Evolutionary conservation across 768 basidiomycete genomes (phyloP).

Genomic region (Goffeauzyma gilvescens): DNA sequence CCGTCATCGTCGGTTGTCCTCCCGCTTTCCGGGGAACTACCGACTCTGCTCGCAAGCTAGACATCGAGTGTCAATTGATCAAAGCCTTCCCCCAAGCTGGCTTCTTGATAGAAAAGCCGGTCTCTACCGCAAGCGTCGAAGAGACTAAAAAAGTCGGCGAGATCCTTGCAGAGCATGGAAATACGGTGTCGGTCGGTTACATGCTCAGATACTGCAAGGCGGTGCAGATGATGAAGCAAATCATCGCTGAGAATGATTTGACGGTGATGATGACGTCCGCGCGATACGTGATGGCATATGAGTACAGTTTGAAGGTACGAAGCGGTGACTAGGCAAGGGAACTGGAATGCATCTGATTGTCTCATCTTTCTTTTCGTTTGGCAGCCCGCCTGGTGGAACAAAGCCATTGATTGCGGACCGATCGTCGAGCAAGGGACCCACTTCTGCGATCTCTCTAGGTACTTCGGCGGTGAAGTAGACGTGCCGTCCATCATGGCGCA

Average conservation of each 20-base stretch:
- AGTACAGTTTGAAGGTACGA: too few species aligned
- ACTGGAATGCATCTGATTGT: too few species aligned
- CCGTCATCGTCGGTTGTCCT: conserved; percentile 42
- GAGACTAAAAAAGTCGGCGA: conserved; percentile 1
- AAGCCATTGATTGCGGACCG: not conserved
- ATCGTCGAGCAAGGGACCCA: conserved; percentile 46
- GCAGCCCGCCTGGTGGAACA: conserved; percentile 4
- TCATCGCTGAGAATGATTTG: conserved; percentile 70
- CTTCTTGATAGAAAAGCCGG: conserved; percentile 57
- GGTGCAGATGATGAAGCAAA: conserved; percentile 77
- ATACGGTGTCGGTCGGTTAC: conserved; percentile 33
- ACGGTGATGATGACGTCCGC: conserved; percentile 87
- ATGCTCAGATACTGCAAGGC: conserved; percentile 83
- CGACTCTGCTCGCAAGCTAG: conserved; percentile 47
- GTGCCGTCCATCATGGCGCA: conserved; percentile 44
- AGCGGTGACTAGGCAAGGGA: too few species aligned
- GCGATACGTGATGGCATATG: conserved; percentile 44
- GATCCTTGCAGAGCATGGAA: too few species aligned
- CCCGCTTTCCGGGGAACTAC: conserved; percentile 75
- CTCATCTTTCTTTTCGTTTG: too few species aligned
- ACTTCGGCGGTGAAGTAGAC: conserved; percentile 80
- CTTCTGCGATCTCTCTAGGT: conserved; percentile 53
- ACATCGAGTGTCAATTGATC: conserved; percentile 64
- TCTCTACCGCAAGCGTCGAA: conserved; percentile 44
- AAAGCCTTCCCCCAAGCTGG: conserved; percentile 62